Evolutionary conservation across 2,329 filamentous ascomycete genomes (phyloP).

Genomic region (Thielaviopsis ethacetica): DNA sequence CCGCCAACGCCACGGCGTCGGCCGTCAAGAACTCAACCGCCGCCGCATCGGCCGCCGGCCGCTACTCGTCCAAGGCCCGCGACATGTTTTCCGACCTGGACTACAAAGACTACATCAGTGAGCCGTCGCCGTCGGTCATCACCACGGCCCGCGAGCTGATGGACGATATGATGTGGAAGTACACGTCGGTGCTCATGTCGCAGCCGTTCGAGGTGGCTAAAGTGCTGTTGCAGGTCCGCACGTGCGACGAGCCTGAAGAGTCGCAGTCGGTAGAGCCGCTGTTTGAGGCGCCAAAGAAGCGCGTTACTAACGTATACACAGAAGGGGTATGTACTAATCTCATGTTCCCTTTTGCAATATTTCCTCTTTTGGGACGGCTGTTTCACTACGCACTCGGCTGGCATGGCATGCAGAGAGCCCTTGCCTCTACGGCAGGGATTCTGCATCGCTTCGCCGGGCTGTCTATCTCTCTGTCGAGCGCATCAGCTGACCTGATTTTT

Average conservation of each 20-base stretch:
- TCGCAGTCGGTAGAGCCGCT: conserved; percentile 8
- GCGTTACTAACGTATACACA: not conserved
- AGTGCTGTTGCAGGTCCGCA: conserved; percentile 66
- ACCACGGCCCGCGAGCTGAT: conserved; percentile 55
- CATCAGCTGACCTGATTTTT: too few relatives aligned
- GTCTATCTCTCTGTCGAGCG: not conserved
- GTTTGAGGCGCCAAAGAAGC: conserved; percentile 12
- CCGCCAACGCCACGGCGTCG: conserved; percentile 18
- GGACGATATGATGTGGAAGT: conserved; percentile 82
- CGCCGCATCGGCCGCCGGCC: conserved; percentile 12
- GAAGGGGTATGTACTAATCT: conserved; percentile 7
- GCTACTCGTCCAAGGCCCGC: conserved; percentile 50
- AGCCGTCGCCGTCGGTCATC: conserved; percentile 57
- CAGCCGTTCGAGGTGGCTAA: conserved; percentile 98
- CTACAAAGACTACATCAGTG: conserved; percentile 73
- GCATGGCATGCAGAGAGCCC: not conserved
- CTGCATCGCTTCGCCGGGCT: not conserved
- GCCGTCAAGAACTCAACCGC: conserved; percentile 25
- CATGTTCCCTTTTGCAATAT: not conserved
- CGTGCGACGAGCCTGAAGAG: conserved; percentile 9
- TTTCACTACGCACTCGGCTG: not conserved
- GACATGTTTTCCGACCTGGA: conserved; percentile 82
- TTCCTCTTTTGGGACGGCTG: not conserved
- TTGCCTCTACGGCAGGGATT: not conserved
- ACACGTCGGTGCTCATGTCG: conserved; percentile 71